Percentiles rank a stretch among this genome's conserved stretches.
These are phyloP conservation scores for Danielia reshetovae DNA, from an alignment of 805 yeast species.

Conservation along the genomic window DNA sequence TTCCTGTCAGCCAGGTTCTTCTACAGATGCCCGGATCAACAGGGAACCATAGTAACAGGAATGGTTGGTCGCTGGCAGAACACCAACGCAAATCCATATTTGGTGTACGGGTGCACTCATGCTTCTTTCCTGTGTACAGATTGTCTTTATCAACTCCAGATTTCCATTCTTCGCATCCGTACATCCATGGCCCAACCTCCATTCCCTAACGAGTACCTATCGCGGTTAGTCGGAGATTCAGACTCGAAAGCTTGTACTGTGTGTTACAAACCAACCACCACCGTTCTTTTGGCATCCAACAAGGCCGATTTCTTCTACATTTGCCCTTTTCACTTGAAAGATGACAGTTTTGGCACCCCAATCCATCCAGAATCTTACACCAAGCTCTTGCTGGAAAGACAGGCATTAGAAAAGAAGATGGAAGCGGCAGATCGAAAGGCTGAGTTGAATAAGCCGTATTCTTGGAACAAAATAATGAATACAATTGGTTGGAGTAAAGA, in stretches of 20 bases:
- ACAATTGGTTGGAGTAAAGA: conserved; percentile 18
- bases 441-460: conserved; percentile 28
- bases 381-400: conserved; percentile 20
- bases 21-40: no score
- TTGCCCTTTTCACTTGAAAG: conserved; percentile 46
- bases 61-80: neutral
- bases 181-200: conserved; percentile 12
- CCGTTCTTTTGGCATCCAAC: conserved; percentile 44
- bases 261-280: conserved; percentile 47
- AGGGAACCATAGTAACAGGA: no score
- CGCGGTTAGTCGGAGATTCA: conserved; percentile 38
- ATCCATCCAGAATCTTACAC: conserved; percentile 33
- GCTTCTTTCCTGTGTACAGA: no score
- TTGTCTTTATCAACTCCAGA: no score
- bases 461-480: conserved; percentile 28
- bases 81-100: neutral
- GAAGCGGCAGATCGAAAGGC: conserved; percentile 20
- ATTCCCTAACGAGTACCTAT: conserved; percentile 36
- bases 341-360: conserved; percentile 42
- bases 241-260: conserved; percentile 45
- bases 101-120: no score
- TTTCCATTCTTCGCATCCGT: no score
- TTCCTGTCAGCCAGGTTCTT: no score
- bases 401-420: conserved; percentile 17
- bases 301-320: conserved; percentile 51